phyloP scores from a whole-genome alignment of 2,329 filamentous ascomycete genomes.

The Ramichloridium luteum region DNA sequence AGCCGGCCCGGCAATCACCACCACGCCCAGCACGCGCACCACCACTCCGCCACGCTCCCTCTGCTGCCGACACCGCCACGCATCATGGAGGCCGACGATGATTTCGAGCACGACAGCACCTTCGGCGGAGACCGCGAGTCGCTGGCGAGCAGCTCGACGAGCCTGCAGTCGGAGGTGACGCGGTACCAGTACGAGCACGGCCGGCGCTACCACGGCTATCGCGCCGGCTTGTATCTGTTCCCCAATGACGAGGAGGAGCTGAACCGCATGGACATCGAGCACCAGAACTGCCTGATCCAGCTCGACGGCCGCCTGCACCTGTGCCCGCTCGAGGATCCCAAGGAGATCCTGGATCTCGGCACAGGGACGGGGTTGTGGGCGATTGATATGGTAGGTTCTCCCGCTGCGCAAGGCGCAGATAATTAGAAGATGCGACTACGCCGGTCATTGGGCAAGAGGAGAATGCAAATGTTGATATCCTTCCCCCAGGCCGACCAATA shows the following conservation, averaged over 20 bases:
- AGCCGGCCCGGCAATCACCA: too few species aligned
- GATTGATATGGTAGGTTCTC: conserved; percentile 19
- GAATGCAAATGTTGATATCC: conserved; percentile 20
- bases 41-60: too few species aligned
- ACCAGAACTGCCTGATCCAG: conserved; percentile 21
- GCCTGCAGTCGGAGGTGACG: conserved; percentile 6
- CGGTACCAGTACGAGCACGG: conserved; percentile 17
- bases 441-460: conserved; percentile 8
- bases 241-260: conserved; percentile 24
- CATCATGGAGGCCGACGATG: conserved; percentile 18
- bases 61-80: too few species aligned
- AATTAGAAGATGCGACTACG: too few species aligned
- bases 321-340: conserved; percentile 29
- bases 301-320: conserved; percentile 27
- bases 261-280: conserved; percentile 22
- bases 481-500: conserved; percentile 21
- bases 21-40: too few species aligned
- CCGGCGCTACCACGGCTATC: conserved; percentile 21
- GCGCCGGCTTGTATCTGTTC: conserved; percentile 19
- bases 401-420: background rate
- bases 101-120: conserved; percentile 16
- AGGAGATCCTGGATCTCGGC: conserved; percentile 37
- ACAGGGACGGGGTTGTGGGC: conserved; percentile 43
- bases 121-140: conserved; percentile 19
- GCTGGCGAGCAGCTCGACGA: conserved; percentile 13